Base-by-base conservation (phyloP, 1,284 basidiomycete genomes). In the Ceratobasidium sp. region DNA sequence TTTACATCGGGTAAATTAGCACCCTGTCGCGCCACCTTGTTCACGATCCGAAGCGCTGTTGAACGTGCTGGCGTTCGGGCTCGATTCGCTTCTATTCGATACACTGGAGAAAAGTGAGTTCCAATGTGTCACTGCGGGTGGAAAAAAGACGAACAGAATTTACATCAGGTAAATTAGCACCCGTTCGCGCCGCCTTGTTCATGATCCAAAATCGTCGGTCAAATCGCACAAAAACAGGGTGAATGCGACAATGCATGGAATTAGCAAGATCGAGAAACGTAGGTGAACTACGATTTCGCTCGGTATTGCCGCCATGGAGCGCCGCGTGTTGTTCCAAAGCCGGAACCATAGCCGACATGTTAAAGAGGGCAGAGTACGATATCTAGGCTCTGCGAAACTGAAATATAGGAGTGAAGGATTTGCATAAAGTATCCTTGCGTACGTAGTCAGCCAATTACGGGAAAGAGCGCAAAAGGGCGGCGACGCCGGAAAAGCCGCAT, bases 241-340 rank as follows among this genome's bases (percentile, higher is more conserved):
- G 67, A 75, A 70, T 71, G 54, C 62, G 46, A 41, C 2, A 20
- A 89, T 93, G 82, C 85, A 95, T 94, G 82, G 94, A 95, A 86
- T 96, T 94, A 77, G 94, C 94, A 81, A 96, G 90, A 87, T 96
- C 94, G 84, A 96, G 88, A 85, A 96, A 96, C 79, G 94, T 94
- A 80, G 94, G 93, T 18, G 94, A 94, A 85, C 92, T 94, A 83
- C 93, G 92, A 87, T 93, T 94, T 84, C 91, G 88, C 80, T 91
- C 92, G 82, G 91, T 62, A 30, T 77, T 74, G 74, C 57, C 59
- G 18, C 70, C 70, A 27, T 41, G 41, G n/a, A 44, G 33, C 23
- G 59, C 60, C 7, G 46, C 71, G 71, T 59, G 71, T 38, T 74
- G 71, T 48, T 65, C 71, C 48, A 74, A 54, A 33, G 71, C 59